Base-by-base conservation (phyloP, 2,329 filamentous ascomycete genomes). In the Beauveria scarabaeidicola region DNA sequence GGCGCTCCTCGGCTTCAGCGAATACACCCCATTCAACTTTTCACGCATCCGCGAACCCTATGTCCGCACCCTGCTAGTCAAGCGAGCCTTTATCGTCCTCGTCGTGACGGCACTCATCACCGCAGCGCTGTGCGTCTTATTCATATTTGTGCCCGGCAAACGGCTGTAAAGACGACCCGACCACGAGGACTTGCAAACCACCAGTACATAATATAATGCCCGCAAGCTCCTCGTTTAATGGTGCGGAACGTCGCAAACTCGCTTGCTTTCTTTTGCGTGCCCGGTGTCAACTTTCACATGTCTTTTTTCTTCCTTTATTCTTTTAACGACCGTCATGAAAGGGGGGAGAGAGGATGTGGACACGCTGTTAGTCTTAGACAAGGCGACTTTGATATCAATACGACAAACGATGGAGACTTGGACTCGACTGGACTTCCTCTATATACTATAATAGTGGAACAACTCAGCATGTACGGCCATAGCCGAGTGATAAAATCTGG, bases 11-110 rank as follows among this genome's bases (percentile, higher is more conserved):
- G 92, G 93, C 40, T 88, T 87, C 72, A 97, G 92, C 77, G 95
- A 99, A 77, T 97, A 97, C 76, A 97, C 93, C 0, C 91, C 96
- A 54, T 92, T 97, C 80, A 89, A 87, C 73, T 97, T 95, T 77
- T 88, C 89, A 25, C 83, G 85, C 44, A 90, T 97, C 64, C 85
- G 89, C 59, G 94, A 99, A 74, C 90, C 91, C 0, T 99, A 94
- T 70, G 89, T 99, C 59, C 88, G 90, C 64, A 89, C 86, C 69
- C 84, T 97, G 21, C 81, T 99, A 59, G 85, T 85, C 65, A 92
- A 92, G 71, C 88, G 94, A 61, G 87, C 94, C 0, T 70, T 90
- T 47, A 91, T 94, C 76, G 90, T 94, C 15, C 76, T 97, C 15
- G 78, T 84, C 9, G 81, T 94, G 63, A 92, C 92, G 32, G 71